Evolutionary conservation across 1,284 basidiomycete genomes (phyloP), one percentile per base, ranked within the genome.

Genomic region (Fomitiporia mediterranea): DNA sequence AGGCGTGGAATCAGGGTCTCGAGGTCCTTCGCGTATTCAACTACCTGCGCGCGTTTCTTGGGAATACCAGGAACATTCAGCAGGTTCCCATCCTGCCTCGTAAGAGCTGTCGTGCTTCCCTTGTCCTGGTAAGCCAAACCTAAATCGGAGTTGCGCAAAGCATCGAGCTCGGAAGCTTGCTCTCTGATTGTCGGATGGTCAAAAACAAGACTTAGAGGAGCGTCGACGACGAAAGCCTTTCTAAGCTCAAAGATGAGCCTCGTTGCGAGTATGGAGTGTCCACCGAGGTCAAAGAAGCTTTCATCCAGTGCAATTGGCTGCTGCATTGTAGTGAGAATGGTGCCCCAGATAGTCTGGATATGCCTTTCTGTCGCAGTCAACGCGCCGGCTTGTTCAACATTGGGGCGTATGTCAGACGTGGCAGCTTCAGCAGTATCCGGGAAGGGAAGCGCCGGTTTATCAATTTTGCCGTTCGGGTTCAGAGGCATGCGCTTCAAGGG

Each of bases 381-480:
- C 27, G 69, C 70, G 28, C 71, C 74, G 1, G 69, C 61, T 9
- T 62, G 64, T 3, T 59, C 11, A 60, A 62, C 2, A 60, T 57
- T 51, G 5, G 67, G 65, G 61, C 65, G 72, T 57, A 61, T 73
- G 64, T 71, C 67, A 6, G 66, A 64, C 23, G 74, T 65, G 19
- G 78, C 77, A 2, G 82, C 82, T 56, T 93, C 85, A 2, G 88
- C 91, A 1, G 97, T 99, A 72, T 99, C 97, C 1, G 97, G 97
- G 88, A 99, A 99, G 13, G 97, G 97, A 50, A 99, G 82, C 0
- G 94, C 92, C 0, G 97, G 96, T 71, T 99, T 99, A 78, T 99
- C 97, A 68, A 99, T 90, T 75, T 99, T 99, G 61, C 97, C 97
- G 69, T 99, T 99, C 3, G 97, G 97, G 69, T 98, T 99, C 52